These are phyloP conservation scores for Macrocybe gigantea DNA, from an alignment of 768 basidiomycete species.

Conservation along the genomic window DNA sequence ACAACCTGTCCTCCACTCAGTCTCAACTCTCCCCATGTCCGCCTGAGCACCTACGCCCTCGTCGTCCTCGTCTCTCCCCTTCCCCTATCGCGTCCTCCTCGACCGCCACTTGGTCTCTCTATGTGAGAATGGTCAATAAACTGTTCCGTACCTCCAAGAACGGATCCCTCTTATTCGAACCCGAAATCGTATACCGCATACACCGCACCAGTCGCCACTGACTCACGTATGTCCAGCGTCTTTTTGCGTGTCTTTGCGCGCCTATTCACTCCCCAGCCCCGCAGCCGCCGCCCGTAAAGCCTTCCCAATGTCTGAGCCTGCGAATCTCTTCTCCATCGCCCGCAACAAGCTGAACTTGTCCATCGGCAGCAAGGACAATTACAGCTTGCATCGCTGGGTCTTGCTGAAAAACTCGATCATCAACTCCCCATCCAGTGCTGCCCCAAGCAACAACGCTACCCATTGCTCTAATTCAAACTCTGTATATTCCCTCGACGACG, in stretches of 20 bases:
- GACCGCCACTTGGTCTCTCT: constrained; percentile 29
- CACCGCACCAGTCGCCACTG: constrained; percentile 25
- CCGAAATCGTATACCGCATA: constrained; percentile 86
- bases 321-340: constrained; percentile 56
- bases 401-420: constrained; percentile 81
- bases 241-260: neutral
- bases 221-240: constrained; percentile 7
- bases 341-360: constrained; percentile 70
- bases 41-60: constrained; percentile 21
- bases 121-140: constrained; percentile 76
- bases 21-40: constrained; percentile 34
- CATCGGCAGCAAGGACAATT: constrained; percentile 54
- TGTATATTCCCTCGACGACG: constrained; percentile 31
- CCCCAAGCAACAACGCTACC: constrained; percentile 25
- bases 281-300: constrained; percentile 11
- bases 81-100: constrained; percentile 30
- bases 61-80: constrained; percentile 20
- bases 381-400: constrained; percentile 83
- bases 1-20: constrained; percentile 12
- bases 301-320: constrained; percentile 27
- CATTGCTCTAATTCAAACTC: constrained; percentile 20
- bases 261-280: constrained; percentile 9
- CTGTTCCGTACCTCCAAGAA: constrained; percentile 74
- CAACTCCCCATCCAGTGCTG: constrained; percentile 35
- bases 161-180: constrained; percentile 85